phyloP scores from a whole-genome alignment of 345 rosid genomes.

The Salix koriyanagi region DNA sequence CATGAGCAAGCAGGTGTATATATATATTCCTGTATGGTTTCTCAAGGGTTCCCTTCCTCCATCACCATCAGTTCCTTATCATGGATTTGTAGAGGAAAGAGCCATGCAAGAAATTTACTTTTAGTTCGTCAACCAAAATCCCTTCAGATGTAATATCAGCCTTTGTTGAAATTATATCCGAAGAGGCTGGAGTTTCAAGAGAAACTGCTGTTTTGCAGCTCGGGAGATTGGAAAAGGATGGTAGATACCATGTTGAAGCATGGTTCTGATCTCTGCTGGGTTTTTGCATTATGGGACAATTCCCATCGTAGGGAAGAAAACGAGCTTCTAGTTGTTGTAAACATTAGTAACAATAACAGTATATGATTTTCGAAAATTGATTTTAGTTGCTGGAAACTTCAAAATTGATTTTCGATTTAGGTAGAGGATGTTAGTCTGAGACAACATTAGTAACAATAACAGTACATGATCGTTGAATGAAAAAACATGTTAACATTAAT shows the following conservation, averaged over 20 bases:
- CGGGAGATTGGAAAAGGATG: slow-evolving; percentile 62
- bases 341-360: too few relatives aligned
- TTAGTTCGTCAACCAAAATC: slow-evolving; percentile 82
- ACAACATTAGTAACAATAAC: too few relatives aligned
- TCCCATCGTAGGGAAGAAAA: too few relatives aligned
- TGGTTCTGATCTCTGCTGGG: slow-evolving; percentile 53
- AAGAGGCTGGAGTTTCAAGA: slow-evolving; percentile 56
- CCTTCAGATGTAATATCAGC: slow-evolving; percentile 69
- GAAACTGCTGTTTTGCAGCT: slow-evolving; percentile 56
- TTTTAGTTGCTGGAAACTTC: too few relatives aligned
- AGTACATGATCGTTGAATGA: too few relatives aligned
- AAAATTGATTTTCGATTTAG: too few relatives aligned
- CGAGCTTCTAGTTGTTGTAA: too few relatives aligned
- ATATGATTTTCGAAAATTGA: too few relatives aligned
- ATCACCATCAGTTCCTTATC: slow-evolving; percentile 69
- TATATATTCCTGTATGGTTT: slow-evolving; percentile 72
- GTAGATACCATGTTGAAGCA: slow-evolving; percentile 88
- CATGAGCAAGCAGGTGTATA: slow-evolving; percentile 38
- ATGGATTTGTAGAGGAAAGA: slow-evolving; percentile 82
- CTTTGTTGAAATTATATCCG: slow-evolving; percentile 60
- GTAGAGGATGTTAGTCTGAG: too few relatives aligned
- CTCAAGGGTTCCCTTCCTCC: slow-evolving; percentile 81
- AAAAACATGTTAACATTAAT: too few relatives aligned
- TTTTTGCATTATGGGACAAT: neutral
- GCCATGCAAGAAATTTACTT: slow-evolving; percentile 31